Conservation (phyloP, 2,329 filamentous ascomycete species). For the Ophiosphaerella herpotricha region DNA sequence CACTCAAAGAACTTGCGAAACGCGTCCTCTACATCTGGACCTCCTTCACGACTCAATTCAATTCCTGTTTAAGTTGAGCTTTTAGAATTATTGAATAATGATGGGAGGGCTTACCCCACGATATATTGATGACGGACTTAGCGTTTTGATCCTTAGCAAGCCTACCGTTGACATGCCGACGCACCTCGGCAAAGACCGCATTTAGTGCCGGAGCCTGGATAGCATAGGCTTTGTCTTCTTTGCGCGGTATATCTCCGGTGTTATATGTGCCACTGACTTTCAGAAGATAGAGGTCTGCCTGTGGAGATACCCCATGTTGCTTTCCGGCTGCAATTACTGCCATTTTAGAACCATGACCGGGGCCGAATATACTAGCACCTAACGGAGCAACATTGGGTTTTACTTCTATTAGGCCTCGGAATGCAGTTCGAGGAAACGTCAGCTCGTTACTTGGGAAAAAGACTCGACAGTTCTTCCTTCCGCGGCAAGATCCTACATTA, state of each 20-base stretch:
- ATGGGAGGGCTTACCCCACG: constrained; percentile 6
- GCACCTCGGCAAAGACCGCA: neutral
- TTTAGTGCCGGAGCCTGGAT: neutral
- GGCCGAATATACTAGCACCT: neutral
- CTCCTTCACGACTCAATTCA: neutral
- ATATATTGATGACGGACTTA: constrained; percentile 15
- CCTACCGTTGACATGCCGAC: neutral
- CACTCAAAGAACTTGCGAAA: neutral
- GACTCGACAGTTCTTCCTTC: constrained; percentile 1
- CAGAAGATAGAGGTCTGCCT: constrained; percentile 3
- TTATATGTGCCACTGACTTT: neutral
- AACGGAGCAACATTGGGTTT: neutral
- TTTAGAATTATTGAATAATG: neutral
- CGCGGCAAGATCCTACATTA: constrained; percentile 1
- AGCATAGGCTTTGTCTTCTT: neutral
- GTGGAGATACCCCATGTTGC: constrained; percentile 1
- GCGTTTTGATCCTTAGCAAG: neutral
- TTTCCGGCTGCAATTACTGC: constrained; percentile 6
- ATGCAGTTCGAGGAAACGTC: neutral
- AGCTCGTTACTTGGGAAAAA: neutral
- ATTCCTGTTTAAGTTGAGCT: neutral
- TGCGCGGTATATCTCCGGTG: neutral
- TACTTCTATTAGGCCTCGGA: no score
- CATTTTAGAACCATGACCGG: constrained; percentile 4
- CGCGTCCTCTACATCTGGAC: neutral